These are phyloP conservation scores for Mollisia scopiformis DNA, from an alignment of 2,329 filamentous ascomycete genomes.

Conservation along the genomic window DNA sequence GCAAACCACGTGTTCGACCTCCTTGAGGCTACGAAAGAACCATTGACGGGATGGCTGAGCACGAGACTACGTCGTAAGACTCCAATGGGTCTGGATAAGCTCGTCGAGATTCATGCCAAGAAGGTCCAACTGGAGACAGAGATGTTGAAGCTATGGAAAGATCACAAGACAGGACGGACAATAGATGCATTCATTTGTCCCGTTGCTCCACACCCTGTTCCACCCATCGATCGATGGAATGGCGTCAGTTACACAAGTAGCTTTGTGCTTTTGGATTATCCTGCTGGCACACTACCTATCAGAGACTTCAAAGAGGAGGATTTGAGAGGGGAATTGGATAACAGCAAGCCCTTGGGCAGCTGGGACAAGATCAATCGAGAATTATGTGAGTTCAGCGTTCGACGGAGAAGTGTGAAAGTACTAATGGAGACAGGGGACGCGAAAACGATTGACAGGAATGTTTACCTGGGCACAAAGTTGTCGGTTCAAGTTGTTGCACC, in stretches of 20 bases:
- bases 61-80: constrained; percentile 52
- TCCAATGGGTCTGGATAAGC: constrained; percentile 48
- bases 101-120: constrained; percentile 55
- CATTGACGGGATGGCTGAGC: constrained; percentile 62
- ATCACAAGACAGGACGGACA: constrained; percentile 40
- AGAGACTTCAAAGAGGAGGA: constrained; percentile 51
- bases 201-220: constrained; percentile 65
- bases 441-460: constrained; percentile 31
- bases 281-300: constrained; percentile 60
- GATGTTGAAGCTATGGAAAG: constrained; percentile 60
- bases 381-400: constrained; percentile 54
- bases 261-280: constrained; percentile 65
- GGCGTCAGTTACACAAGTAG: constrained; percentile 63
- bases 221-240: constrained; percentile 64
- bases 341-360: constrained; percentile 45
- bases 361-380: constrained; percentile 65
- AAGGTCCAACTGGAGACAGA: constrained; percentile 55
- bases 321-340: constrained; percentile 51
- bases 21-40: constrained; percentile 57
- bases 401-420: not conserved
- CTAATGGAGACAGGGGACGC: constrained; percentile 27
- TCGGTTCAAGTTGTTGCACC: constrained; percentile 36
- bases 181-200: constrained; percentile 67
- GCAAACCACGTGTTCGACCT: constrained; percentile 57
- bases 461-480: constrained; percentile 34